phyloP scores from a whole-genome alignment of 2,329 filamentous ascomycete species.

The Colletotrichum eleusines region DNA sequence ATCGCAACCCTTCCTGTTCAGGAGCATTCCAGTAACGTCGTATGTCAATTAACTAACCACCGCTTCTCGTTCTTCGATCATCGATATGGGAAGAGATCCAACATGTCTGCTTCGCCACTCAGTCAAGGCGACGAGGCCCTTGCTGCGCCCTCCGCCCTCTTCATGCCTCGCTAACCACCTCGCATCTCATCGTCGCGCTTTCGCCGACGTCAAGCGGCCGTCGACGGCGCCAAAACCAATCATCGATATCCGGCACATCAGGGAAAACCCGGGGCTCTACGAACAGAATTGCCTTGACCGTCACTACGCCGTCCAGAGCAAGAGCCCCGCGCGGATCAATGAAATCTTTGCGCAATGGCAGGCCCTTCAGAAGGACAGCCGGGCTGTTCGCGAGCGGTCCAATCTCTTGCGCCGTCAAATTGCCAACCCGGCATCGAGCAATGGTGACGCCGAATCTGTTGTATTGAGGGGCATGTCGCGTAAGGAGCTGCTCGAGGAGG shows the following conservation, averaged over 20 bases:
- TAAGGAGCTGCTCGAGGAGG: constrained; percentile 71
- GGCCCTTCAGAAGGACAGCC: constrained; percentile 69
- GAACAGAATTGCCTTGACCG: constrained; percentile 85
- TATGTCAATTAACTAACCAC: not conserved
- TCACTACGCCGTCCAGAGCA: constrained; percentile 76
- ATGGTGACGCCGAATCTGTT: constrained; percentile 55
- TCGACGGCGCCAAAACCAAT: constrained; percentile 82
- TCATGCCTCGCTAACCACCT: not conserved
- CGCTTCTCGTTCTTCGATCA: not conserved
- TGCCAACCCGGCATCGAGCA: constrained; percentile 62
- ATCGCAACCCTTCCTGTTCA: not conserved
- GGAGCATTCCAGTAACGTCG: not conserved
- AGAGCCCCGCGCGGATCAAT: constrained; percentile 68
- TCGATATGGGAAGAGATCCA: constrained; percentile 27
- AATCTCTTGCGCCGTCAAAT: constrained; percentile 73
- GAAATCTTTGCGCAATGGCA: constrained; percentile 69
- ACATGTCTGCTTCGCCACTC: constrained; percentile 10
- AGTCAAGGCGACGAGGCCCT: not conserved
- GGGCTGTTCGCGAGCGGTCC: constrained; percentile 72
- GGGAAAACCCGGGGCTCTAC: constrained; percentile 84
- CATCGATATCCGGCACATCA: constrained; percentile 90
- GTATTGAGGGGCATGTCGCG: constrained; percentile 55
- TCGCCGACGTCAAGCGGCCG: constrained; percentile 61
- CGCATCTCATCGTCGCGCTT: constrained; percentile 26
- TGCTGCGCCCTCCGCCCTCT: not conserved